Percentiles rank a stretch among this genome's conserved stretches.
Conservation (phyloP, 2,329 filamentous ascomycete species). For the Sporothrix humicola region DNA sequence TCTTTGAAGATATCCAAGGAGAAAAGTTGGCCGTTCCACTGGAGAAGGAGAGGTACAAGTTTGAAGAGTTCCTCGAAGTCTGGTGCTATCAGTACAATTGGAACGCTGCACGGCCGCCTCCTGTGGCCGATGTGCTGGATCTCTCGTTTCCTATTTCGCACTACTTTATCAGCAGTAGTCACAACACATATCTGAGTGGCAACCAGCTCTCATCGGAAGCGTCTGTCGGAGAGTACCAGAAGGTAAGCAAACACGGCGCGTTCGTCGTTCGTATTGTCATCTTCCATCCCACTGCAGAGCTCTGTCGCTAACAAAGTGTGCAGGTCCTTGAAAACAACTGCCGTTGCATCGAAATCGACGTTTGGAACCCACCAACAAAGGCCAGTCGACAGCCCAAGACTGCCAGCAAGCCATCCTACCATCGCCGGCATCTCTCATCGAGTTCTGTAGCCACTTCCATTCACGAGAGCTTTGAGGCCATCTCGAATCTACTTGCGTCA, state of each 20-base stretch:
- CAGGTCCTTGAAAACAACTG: conserved; percentile 77
- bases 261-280: too few relatives aligned
- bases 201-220: conserved; percentile 82
- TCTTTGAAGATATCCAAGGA: conserved; percentile 58
- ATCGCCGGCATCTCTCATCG: conserved; percentile 55
- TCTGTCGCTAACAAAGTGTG: background rate
- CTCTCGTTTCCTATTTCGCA: conserved; percentile 74
- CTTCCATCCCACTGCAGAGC: too few relatives aligned
- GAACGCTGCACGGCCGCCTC: conserved; percentile 49
- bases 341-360: conserved; percentile 92
- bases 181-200: conserved; percentile 90
- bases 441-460: conserved; percentile 44
- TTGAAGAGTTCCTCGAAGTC: conserved; percentile 57
- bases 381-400: conserved; percentile 48
- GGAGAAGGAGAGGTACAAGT: conserved; percentile 52
- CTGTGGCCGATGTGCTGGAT: conserved; percentile 57
- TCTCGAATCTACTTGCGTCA: conserved; percentile 29
- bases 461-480: conserved; percentile 50
- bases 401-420: conserved; percentile 51
- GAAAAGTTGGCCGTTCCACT: conserved; percentile 47
- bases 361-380: conserved; percentile 75
- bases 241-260: conserved; percentile 52
- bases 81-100: conserved; percentile 54
- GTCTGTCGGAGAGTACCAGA: conserved; percentile 77
- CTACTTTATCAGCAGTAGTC: conserved; percentile 93